Conservation (phyloP, 495 filamentous ascomycete species). For the Aspergillus affinis region DNA sequence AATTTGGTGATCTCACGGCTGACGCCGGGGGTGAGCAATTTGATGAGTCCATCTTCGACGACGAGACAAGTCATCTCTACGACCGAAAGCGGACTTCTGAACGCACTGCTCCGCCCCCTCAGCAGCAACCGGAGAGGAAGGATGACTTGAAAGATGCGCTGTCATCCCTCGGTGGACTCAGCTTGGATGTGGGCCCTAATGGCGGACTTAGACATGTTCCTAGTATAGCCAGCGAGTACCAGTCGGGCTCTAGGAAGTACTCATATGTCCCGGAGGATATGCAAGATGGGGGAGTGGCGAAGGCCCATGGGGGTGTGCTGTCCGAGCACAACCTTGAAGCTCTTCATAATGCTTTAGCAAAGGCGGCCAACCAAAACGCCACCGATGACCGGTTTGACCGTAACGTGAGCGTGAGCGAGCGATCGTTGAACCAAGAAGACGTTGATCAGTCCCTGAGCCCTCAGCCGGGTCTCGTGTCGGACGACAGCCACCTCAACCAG, state of each 20-base stretch:
- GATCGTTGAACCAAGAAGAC: slow-evolving; percentile 39
- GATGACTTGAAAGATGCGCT: slow-evolving; percentile 15
- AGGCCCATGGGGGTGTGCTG: slow-evolving; percentile 42
- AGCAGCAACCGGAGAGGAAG: slow-evolving; percentile 16
- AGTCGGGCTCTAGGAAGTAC: slow-evolving; percentile 23
- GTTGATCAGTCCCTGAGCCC: slow-evolving; percentile 41
- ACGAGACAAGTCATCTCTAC: slow-evolving; percentile 55
- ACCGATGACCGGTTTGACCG: slow-evolving; percentile 67
- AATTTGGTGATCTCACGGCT: slow-evolving; percentile 56
- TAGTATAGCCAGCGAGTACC: slow-evolving; percentile 44
- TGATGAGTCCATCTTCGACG: slow-evolving; percentile 79
- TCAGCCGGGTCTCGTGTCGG: slow-evolving; percentile 48
- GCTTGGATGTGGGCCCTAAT: background rate
- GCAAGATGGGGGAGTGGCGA: slow-evolving; percentile 29
- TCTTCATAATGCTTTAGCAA: slow-evolving; percentile 78
- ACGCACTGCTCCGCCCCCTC: slow-evolving; percentile 11
- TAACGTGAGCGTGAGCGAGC: slow-evolving; percentile 43
- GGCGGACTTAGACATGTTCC: slow-evolving; percentile 38
- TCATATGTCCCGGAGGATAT: slow-evolving; percentile 30
- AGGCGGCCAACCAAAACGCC: slow-evolving; percentile 73
- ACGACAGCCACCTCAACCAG: slow-evolving; percentile 48
- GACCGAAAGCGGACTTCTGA: slow-evolving; percentile 32
- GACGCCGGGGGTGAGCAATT: slow-evolving; percentile 58
- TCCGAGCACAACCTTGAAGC: slow-evolving; percentile 63
- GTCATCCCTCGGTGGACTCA: slow-evolving; percentile 16